Evolutionary conservation across 2,329 filamentous ascomycete genomes (phyloP).

Genomic region (Lasiodiplodia hormozganensis): DNA sequence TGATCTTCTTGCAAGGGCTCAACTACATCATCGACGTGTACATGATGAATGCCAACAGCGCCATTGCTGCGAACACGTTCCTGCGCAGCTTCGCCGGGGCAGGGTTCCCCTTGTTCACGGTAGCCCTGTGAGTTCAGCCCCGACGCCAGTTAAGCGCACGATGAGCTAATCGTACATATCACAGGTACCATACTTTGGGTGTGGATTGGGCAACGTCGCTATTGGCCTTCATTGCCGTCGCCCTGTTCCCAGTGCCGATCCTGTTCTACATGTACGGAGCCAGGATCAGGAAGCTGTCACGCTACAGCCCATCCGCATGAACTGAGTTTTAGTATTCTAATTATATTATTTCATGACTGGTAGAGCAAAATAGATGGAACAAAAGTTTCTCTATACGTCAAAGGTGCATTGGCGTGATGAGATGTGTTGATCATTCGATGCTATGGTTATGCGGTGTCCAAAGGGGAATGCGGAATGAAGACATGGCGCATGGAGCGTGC

Average conservation of each 20-base stretch:
- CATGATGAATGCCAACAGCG: slow-evolving; percentile 43
- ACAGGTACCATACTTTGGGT: slow-evolving; percentile 42
- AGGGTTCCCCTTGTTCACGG: slow-evolving; percentile 36
- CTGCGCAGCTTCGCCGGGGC: slow-evolving; percentile 34
- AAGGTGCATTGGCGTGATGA: background rate
- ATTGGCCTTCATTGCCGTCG: slow-evolving; percentile 43
- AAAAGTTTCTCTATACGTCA: too few relatives aligned
- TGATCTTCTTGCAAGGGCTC: slow-evolving; percentile 54
- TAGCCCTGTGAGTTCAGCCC: slow-evolving; percentile 31
- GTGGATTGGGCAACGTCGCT: slow-evolving; percentile 45
- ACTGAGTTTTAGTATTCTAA: background rate
- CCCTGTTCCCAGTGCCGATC: slow-evolving; percentile 44
- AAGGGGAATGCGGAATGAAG: background rate
- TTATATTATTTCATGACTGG: background rate
- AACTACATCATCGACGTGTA: slow-evolving; percentile 58
- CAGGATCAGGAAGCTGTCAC: slow-evolving; percentile 36
- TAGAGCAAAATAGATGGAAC: background rate
- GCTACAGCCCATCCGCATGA: slow-evolving; percentile 22
- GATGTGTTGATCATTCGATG: too few relatives aligned
- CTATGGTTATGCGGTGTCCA: too few relatives aligned
- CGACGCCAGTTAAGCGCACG: background rate
- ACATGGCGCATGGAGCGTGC: background rate
- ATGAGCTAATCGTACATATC: background rate
- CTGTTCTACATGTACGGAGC: slow-evolving; percentile 46
- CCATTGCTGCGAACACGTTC: slow-evolving; percentile 37